Conservation (phyloP, 495 filamentous ascomycete species). For the Jackrogersella minutella region DNA sequence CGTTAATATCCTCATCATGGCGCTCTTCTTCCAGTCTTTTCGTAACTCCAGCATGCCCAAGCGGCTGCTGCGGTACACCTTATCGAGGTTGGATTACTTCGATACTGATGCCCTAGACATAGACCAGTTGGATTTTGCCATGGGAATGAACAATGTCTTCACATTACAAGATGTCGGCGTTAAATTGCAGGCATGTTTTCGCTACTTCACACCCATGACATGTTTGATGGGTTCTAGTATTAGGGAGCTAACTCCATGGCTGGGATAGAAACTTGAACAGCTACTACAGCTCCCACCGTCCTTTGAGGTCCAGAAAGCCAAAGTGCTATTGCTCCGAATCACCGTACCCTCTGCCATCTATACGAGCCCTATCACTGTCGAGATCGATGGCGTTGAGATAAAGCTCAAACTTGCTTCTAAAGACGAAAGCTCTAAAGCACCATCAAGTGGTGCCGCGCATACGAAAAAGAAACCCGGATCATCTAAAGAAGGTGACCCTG, state of each 20-base stretch:
- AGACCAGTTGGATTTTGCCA: conserved; percentile 78
- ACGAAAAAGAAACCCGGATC: conserved; percentile 41
- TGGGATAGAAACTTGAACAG: conserved; percentile 71
- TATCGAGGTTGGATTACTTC: conserved; percentile 80
- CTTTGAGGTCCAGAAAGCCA: conserved; percentile 73
- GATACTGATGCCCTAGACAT: conserved; percentile 82
- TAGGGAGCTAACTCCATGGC: conserved; percentile 32
- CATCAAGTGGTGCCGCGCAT: conserved; percentile 37
- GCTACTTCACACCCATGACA: not conserved
- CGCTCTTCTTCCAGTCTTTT: conserved; percentile 71
- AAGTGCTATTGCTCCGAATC: conserved; percentile 72
- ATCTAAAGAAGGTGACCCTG: conserved; percentile 47
- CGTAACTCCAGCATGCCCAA: conserved; percentile 75
- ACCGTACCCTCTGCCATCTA: conserved; percentile 85
- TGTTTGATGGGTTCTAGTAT: conserved; percentile 21
- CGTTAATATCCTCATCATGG: conserved; percentile 51
- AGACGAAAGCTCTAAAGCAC: conserved; percentile 34
- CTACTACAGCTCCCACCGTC: conserved; percentile 74
- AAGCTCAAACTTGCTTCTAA: conserved; percentile 58
- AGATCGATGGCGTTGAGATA: conserved; percentile 79
- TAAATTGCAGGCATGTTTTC: conserved; percentile 68
- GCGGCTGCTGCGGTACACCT: conserved; percentile 78
- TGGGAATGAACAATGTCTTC: conserved; percentile 77
- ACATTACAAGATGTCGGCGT: conserved; percentile 85
- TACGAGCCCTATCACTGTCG: conserved; percentile 76